Evolutionary conservation across 1,139 yeast genomes (phyloP).

Genomic region (Candida pseudoviswanathii): DNA sequence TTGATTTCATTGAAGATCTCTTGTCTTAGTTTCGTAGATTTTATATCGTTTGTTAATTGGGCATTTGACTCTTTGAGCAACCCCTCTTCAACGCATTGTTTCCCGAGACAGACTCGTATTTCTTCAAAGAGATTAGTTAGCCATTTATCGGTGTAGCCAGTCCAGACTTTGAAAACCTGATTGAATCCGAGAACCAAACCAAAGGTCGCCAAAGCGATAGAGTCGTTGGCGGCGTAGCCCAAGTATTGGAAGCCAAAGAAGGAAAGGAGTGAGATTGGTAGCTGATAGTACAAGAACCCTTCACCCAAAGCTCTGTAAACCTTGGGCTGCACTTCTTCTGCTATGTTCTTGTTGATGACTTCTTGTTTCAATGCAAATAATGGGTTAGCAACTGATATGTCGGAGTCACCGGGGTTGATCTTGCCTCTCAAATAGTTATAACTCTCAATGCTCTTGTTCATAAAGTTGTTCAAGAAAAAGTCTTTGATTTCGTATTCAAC

Average conservation of each 20-base stretch:
- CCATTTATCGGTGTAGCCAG: conserved; percentile 33
- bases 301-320: conserved; percentile 33
- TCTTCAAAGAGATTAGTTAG: conserved; percentile 33
- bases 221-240: conserved; percentile 36
- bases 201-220: conserved; percentile 37
- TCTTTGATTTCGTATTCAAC: conserved; percentile 50
- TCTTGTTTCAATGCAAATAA: conserved; percentile 32
- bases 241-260: conserved; percentile 36
- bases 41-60: conserved; percentile 25
- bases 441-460: conserved; percentile 42
- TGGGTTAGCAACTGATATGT: conserved; percentile 28
- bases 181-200: conserved; percentile 50
- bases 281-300: conserved; percentile 41
- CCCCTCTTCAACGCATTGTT: conserved; percentile 43
- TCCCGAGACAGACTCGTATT: conserved; percentile 36
- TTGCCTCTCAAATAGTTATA: conserved; percentile 43
- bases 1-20: conserved; percentile 21
- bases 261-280: conserved; percentile 40
- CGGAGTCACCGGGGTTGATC: conserved; percentile 25
- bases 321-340: conserved; percentile 41
- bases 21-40: conserved; percentile 20
- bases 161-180: conserved; percentile 45
- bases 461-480: conserved; percentile 35
- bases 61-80: conserved; percentile 35
- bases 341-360: conserved; percentile 28